Conservation (phyloP, 2,329 filamentous ascomycete genomes). For the Trichophaea hybrida region DNA sequence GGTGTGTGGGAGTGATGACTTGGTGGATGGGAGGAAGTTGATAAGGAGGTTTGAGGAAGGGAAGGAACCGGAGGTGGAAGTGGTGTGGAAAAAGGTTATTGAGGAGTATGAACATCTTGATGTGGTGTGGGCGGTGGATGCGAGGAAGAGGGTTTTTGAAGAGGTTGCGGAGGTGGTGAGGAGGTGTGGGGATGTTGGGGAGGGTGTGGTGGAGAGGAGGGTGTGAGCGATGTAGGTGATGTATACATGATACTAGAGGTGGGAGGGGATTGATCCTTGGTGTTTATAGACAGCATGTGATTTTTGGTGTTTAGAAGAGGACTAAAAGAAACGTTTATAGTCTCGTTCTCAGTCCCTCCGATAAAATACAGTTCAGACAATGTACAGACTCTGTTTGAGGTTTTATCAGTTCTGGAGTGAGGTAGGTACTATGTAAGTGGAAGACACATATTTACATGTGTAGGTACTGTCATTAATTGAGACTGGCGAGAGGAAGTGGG, state of each 20-base stretch:
- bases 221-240: neutral
- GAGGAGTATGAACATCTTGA: constrained; percentile 87
- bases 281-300: neutral
- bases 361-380: too few species aligned
- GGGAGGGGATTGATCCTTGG: neutral
- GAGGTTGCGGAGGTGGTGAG: constrained; percentile 62
- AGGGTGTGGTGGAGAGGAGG: neutral
- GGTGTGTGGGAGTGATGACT: constrained; percentile 67
- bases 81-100: constrained; percentile 72
- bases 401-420: too few species aligned
- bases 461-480: too few species aligned
- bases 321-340: neutral
- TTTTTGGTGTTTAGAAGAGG: neutral
- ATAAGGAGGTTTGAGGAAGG: constrained; percentile 60
- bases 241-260: neutral
- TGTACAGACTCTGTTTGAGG: too few species aligned
- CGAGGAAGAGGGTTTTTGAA: constrained; percentile 63
- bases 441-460: too few species aligned
- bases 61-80: constrained; percentile 62
- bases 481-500: too few species aligned
- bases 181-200: constrained; percentile 6
- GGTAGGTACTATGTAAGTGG: too few species aligned
- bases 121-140: constrained; percentile 88
- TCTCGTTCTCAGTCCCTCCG: too few species aligned
- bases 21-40: constrained; percentile 68